phyloP scores from a whole-genome alignment of 2,329 filamentous ascomycete species.

The Penicillium digitatum region DNA sequence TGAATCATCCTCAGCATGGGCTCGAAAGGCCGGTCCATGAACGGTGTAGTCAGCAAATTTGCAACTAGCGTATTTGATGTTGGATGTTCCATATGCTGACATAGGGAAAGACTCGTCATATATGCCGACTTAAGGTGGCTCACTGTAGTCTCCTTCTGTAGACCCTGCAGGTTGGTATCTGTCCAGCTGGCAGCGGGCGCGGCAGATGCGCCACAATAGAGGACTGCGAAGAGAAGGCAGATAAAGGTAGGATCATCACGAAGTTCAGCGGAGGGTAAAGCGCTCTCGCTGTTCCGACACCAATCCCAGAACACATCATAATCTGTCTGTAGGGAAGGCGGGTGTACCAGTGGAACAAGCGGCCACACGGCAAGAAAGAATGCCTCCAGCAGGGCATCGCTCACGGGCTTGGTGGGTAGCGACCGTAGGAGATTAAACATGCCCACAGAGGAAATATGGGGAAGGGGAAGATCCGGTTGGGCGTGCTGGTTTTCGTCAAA shows the following conservation, averaged over 20 bases:
- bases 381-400: not conserved
- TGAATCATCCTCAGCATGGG: not conserved
- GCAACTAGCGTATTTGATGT: not conserved
- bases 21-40: not conserved
- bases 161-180: not conserved
- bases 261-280: not conserved
- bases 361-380: not conserved
- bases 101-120: not conserved
- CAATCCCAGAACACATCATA: constrained; percentile 13
- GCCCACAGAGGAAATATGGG: not conserved
- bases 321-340: not conserved
- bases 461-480: not conserved
- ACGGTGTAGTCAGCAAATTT: not conserved
- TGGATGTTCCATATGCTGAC: not conserved
- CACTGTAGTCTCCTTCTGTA: not conserved
- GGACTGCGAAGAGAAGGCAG: not conserved
- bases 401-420: not conserved
- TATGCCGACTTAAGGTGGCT: not conserved
- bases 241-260: constrained; percentile 7
- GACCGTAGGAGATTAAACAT: not conserved
- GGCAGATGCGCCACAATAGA: not conserved
- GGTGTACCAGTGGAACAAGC: constrained; percentile 6
- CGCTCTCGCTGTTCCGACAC: not conserved
- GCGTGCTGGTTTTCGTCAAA: not conserved
- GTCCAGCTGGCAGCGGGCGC: not conserved